A percentile compares a stretch with the other conserved stretches of the same genome.
phyloP scores from a whole-genome alignment of 768 basidiomycete genomes.

The Phlebiopsis gigantea region DNA sequence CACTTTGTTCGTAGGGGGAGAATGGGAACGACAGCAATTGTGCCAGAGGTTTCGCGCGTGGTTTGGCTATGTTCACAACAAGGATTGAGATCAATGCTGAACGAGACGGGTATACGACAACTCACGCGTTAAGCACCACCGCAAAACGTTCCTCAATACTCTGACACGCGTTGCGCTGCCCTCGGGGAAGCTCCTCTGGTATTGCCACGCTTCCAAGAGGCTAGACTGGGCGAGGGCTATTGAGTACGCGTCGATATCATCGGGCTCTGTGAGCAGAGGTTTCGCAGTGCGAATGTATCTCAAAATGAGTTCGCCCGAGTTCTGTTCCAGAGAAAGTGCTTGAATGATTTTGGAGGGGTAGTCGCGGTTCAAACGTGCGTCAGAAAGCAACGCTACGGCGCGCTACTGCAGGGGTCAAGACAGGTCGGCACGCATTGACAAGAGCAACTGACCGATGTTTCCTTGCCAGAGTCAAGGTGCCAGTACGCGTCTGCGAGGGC shows the following conservation, averaged over 20 bases:
- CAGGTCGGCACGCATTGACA: neutral
- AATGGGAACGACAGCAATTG: conserved; percentile 65
- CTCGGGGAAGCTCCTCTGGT: conserved; percentile 67
- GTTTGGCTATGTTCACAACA: conserved; percentile 40
- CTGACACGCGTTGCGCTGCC: conserved; percentile 44
- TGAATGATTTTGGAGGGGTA: conserved; percentile 75
- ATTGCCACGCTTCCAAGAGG: conserved; percentile 71
- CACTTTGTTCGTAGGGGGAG: conserved; percentile 54
- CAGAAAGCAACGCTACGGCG: conserved; percentile 69
- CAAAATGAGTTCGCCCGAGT: conserved; percentile 54
- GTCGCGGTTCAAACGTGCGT: conserved; percentile 69
- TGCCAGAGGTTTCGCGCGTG: conserved; percentile 50
- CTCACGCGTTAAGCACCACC: conserved; percentile 70
- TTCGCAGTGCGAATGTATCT: conserved; percentile 74
- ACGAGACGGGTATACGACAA: conserved; percentile 15
- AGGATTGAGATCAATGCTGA: neutral
- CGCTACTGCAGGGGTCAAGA: conserved; percentile 26
- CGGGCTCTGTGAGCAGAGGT: conserved; percentile 61
- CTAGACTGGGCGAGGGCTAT: conserved; percentile 61
- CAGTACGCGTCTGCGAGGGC: conserved; percentile 82
- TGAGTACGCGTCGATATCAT: conserved; percentile 66
- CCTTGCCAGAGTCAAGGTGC: conserved; percentile 68
- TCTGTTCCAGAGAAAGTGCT: conserved; percentile 44
- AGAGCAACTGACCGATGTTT: conserved; percentile 42
- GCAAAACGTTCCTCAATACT: conserved; percentile 53